Percentiles rank a stretch among this genome's conserved stretches.
Evolutionary conservation across 495 filamentous ascomycete genomes (phyloP).

Genomic region (Pseudoneurospora amorphoporcata): DNA sequence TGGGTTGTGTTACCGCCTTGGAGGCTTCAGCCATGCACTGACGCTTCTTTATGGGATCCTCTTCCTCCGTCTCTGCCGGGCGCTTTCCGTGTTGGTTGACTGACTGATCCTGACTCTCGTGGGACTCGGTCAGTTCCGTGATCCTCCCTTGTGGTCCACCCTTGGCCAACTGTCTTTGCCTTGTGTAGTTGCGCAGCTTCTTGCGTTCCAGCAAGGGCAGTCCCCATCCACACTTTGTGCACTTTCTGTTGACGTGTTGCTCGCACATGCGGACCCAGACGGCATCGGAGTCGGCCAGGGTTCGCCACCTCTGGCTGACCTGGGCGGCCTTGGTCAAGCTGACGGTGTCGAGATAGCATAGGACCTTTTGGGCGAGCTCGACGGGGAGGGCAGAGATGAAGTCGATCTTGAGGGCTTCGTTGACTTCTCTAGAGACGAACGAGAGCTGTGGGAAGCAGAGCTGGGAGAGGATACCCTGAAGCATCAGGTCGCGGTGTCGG

Average conservation of each 20-base stretch:
- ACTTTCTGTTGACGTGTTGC: slow-evolving; percentile 91
- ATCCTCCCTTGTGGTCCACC: slow-evolving; percentile 17
- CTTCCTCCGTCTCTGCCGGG: slow-evolving; percentile 15
- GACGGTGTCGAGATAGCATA: slow-evolving; percentile 85
- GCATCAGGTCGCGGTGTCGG: slow-evolving; percentile 88
- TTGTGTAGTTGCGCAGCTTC: slow-evolving; percentile 74
- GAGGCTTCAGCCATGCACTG: slow-evolving; percentile 25
- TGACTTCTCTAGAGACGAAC: slow-evolving; percentile 73
- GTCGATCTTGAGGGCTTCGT: slow-evolving; percentile 91
- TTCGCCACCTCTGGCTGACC: slow-evolving; percentile 80
- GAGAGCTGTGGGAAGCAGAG: slow-evolving; percentile 97
- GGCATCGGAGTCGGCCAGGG: slow-evolving; percentile 86
- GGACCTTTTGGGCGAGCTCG: slow-evolving; percentile 86
- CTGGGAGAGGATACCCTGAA: slow-evolving; percentile 87
- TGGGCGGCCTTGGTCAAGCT: slow-evolving; percentile 97
- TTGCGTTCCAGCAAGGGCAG: slow-evolving; percentile 83
- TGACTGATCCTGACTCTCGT: background rate
- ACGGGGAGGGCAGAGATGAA: slow-evolving; percentile 80
- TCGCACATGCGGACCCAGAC: slow-evolving; percentile 99
- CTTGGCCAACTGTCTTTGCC: slow-evolving; percentile 54
- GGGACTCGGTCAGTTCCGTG: slow-evolving; percentile 13
- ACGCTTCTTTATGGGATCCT: slow-evolving; percentile 34
- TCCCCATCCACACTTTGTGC: slow-evolving; percentile 94
- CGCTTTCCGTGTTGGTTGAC: slow-evolving; percentile 19
- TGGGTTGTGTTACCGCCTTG: slow-evolving; percentile 11